phyloP scores from a whole-genome alignment of 129 eudicot species.

The Scalesia atractyloides region DNA sequence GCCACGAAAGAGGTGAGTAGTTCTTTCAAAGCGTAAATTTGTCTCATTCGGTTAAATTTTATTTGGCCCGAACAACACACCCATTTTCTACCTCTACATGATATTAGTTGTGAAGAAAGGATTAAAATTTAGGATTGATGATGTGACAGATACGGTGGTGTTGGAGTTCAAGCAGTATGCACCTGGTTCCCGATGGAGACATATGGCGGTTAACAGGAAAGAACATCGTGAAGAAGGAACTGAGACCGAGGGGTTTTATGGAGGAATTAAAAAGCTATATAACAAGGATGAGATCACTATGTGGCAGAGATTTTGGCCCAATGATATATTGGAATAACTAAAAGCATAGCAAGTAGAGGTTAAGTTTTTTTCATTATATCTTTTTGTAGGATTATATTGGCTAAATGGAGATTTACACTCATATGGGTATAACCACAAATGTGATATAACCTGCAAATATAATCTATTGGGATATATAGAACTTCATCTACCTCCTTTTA shows the following conservation, averaged over 20 bases:
- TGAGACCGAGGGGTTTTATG: conserved; percentile 66
- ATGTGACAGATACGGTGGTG: conserved; percentile 49
- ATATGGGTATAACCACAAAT: background rate
- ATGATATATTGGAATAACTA: conserved; percentile 47
- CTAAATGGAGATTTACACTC: background rate
- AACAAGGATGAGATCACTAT: conserved; percentile 40
- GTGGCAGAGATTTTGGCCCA: conserved; percentile 61
- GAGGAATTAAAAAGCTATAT: conserved; percentile 51
- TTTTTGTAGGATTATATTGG: conserved; percentile 24
- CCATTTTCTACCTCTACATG: too few species aligned
- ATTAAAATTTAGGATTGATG: background rate
- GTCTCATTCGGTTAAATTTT: background rate
- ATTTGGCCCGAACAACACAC: background rate
- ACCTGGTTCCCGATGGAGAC: conserved; percentile 66
- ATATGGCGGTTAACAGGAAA: conserved; percentile 44
- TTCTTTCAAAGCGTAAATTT: background rate
- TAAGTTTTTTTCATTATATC: background rate
- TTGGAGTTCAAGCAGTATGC: conserved; percentile 66
- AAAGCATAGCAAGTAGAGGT: conserved; percentile 25
- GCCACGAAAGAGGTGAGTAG: conserved; percentile 63
- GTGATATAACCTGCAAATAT: background rate
- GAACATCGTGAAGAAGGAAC: conserved; percentile 66
- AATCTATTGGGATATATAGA: background rate
- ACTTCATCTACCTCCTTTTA: background rate
- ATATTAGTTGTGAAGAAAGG: background rate